Evolutionary conservation across 129 eudicot species (phyloP).

Genomic region (Scalesia atractyloides): DNA sequence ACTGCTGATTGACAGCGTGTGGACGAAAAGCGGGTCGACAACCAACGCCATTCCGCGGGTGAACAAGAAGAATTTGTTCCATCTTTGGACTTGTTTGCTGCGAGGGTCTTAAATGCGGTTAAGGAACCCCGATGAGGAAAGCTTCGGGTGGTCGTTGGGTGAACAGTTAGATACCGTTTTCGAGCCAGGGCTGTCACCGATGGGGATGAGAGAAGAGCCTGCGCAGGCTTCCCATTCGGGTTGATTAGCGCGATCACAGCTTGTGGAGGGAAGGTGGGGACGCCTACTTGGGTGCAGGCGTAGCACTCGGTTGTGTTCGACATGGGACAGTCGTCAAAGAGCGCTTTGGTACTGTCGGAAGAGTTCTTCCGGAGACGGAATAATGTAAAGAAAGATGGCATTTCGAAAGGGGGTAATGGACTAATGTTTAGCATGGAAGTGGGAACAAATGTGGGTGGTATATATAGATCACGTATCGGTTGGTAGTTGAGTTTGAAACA

Average conservation of each 20-base stretch:
- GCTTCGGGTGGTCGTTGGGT: not conserved
- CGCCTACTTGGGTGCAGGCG: slow-evolving; percentile 88
- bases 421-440: slow-evolving; percentile 48
- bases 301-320: slow-evolving; percentile 62
- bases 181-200: slow-evolving; percentile 39
- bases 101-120: slow-evolving; percentile 69
- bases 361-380: slow-evolving; percentile 21
- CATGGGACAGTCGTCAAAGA: slow-evolving; percentile 36
- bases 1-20: slow-evolving; percentile 77
- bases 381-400: not conserved
- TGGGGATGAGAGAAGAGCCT: slow-evolving; percentile 82
- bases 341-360: slow-evolving; percentile 34
- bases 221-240: slow-evolving; percentile 91
- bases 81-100: slow-evolving; percentile 65
- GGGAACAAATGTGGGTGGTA: not conserved
- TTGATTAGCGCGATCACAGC: slow-evolving; percentile 80
- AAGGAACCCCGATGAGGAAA: slow-evolving; percentile 10
- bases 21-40: slow-evolving; percentile 83
- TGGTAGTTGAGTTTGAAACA: too few species aligned
- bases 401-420: slow-evolving; percentile 23
- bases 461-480: too few species aligned
- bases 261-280: slow-evolving; percentile 90
- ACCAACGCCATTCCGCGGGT: slow-evolving; percentile 88
- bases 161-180: not conserved
- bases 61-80: slow-evolving; percentile 73